Conservation (phyloP, 306 rosid genomes). For the Castanea sativa region DNA sequence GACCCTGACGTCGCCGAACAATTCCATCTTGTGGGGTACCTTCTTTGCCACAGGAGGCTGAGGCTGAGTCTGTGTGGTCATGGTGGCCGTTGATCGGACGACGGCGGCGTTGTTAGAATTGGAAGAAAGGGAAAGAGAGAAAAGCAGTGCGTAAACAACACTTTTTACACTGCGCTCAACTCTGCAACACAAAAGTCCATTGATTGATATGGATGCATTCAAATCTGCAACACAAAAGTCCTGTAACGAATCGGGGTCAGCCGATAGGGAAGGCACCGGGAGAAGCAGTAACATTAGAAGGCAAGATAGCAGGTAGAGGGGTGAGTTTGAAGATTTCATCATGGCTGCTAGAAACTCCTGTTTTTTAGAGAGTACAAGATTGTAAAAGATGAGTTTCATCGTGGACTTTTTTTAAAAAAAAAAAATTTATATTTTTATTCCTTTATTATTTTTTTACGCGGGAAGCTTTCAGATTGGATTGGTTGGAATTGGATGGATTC, state of each 20-base stretch:
- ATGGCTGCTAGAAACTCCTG: background rate
- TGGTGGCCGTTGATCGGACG: conserved; percentile 10
- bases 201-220: conserved; percentile 15
- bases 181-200: conserved; percentile 14
- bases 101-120: no score
- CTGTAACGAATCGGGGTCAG: conserved; percentile 44
- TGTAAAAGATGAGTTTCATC: no score
- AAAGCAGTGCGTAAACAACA: no score
- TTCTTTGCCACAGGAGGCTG: conserved; percentile 72
- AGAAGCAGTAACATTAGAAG: conserved; percentile 14
- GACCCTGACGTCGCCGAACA: conserved; percentile 73
- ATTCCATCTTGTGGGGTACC: conserved; percentile 64
- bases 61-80: conserved; percentile 21
- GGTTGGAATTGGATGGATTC: no score
- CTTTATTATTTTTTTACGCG: no score
- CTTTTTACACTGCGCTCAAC: no score
- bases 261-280: conserved; percentile 15
- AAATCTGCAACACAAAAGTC: conserved; percentile 42
- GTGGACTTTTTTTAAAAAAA: no score
- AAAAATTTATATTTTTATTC: no score
- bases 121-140: no score
- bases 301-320: conserved; percentile 12
- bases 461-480: no score
- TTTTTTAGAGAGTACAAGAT: no score
- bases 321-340: background rate